Base-by-base conservation (phyloP, 108 stramenopile genomes). In the Cyclotella cryptica region DNA sequence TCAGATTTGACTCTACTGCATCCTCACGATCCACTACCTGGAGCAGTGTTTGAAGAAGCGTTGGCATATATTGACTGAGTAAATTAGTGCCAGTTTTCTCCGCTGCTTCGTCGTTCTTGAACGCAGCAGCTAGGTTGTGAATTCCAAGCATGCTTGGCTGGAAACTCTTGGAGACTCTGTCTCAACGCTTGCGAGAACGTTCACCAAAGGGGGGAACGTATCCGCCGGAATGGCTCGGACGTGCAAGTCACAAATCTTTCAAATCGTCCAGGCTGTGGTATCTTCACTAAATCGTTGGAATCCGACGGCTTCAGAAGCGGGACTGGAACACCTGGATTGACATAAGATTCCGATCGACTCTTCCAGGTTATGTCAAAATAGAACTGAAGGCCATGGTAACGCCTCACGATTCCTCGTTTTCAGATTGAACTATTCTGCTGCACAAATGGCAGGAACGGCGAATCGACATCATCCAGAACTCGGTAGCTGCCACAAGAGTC, bases 341-440 rank as follows among this genome's bases (percentile, higher is more conserved):
- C 96, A 54, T 78, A 88, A 3, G 78, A 83, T n/a, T 7, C 92
- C 88, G 68, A 98, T 95, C 47, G 84, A 85, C 3, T 86, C 91
- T 14, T 88, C 72, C 76, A 0, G 96, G 94, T 29, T 97, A 97
- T 21, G 96, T 95, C 42, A 98, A 61, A 42, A 98, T 93, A 41
- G 88, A 89, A 55, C 89, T 88, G 45, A 98, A 98, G 15, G 98
- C 96, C 96, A 98, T 96, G 44, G 91, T 93, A 1, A 96, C 10
- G 98, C 96, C 66, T 98, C 98, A 35, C 96, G 86, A 43, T 88
- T 85, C 39, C 95, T 85, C 98, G 64, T 97, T 90, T 61, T 92
- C 84, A 41, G 78, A 88, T 72, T 92, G 82, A 51, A 98, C n/a
- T 97, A 64, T 96, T 89, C 44, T 84, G 70, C 43, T 86, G 89